These are phyloP conservation scores for Polychaeton citri DNA, from an alignment of 2,329 filamentous ascomycete genomes.

Conservation along the genomic window DNA sequence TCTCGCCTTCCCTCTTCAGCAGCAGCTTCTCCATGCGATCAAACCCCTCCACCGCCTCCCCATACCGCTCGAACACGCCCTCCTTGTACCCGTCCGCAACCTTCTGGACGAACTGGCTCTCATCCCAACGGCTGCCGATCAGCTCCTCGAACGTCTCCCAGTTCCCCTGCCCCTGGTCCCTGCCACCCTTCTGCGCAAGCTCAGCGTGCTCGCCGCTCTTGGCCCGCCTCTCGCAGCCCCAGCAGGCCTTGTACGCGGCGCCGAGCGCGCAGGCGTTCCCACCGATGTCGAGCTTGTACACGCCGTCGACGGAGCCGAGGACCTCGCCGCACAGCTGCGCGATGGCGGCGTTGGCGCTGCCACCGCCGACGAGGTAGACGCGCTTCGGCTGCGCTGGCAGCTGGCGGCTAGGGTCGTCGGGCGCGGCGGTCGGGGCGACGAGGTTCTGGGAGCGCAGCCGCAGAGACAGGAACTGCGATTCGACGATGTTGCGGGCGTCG, in stretches of 20 bases:
- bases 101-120: constrained; percentile 68
- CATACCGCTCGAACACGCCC: constrained; percentile 65
- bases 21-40: constrained; percentile 59
- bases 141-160: constrained; percentile 66
- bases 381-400: constrained; percentile 75
- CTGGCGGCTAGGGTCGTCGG: constrained; percentile 28
- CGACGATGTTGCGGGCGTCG: constrained; percentile 76
- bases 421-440: constrained; percentile 33
- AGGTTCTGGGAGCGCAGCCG: constrained; percentile 71
- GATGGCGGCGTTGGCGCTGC: constrained; percentile 79
- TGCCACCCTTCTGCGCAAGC: constrained; percentile 15
- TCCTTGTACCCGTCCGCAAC: constrained; percentile 70
- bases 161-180: background rate
- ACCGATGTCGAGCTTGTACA: constrained; percentile 86
- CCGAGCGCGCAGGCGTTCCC: constrained; percentile 91
- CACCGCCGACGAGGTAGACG: constrained; percentile 90
- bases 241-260: constrained; percentile 90
- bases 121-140: constrained; percentile 72
- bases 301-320: constrained; percentile 75
- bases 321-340: constrained; percentile 75
- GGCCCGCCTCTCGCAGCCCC: constrained; percentile 58
- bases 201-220: background rate
- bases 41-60: constrained; percentile 62
- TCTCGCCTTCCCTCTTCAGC: constrained; percentile 25
- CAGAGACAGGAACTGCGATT: constrained; percentile 88